These are phyloP conservation scores for Elasticomyces elasticus DNA, from an alignment of 495 filamentous ascomycete species.

Conservation along the genomic window DNA sequence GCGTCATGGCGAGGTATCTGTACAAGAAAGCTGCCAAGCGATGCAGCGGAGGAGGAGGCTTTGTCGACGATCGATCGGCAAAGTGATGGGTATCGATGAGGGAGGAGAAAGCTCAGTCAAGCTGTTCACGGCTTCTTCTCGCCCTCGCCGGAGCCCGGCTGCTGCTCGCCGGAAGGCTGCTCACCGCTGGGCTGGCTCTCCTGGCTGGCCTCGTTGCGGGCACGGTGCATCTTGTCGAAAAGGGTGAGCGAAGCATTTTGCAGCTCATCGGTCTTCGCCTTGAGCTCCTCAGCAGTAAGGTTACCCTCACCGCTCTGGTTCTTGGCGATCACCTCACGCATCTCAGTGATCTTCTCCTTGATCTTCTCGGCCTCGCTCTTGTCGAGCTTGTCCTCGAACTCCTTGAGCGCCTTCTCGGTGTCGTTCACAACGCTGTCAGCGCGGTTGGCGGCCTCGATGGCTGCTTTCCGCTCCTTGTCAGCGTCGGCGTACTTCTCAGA, in stretches of 20 bases:
- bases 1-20: background rate
- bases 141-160: constrained; percentile 45
- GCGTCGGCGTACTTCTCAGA: constrained; percentile 90
- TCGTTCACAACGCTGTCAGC: constrained; percentile 94
- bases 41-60: background rate
- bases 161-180: constrained; percentile 21
- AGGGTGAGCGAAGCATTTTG: constrained; percentile 91
- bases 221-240: constrained; percentile 99
- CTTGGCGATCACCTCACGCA: constrained; percentile 88
- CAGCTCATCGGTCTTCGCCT: constrained; percentile 96
- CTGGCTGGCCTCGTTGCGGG: constrained; percentile 55
- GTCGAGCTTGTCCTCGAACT: constrained; percentile 90
- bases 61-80: background rate
- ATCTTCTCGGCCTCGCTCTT: constrained; percentile 89
- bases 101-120: background rate
- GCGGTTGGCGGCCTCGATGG: constrained; percentile 92
- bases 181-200: constrained; percentile 20
- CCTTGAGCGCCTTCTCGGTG: constrained; percentile 96
- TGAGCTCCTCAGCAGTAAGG: constrained; percentile 79
- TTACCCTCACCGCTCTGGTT: constrained; percentile 84
- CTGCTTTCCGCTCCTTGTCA: constrained; percentile 94
- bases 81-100: background rate
- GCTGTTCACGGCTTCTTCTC: constrained; percentile 72
- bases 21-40: background rate
- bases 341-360: constrained; percentile 80